Evolutionary conservation across 169 alveolate genomes (phyloP).

Genomic region (Cystoisospora suis): DNA sequence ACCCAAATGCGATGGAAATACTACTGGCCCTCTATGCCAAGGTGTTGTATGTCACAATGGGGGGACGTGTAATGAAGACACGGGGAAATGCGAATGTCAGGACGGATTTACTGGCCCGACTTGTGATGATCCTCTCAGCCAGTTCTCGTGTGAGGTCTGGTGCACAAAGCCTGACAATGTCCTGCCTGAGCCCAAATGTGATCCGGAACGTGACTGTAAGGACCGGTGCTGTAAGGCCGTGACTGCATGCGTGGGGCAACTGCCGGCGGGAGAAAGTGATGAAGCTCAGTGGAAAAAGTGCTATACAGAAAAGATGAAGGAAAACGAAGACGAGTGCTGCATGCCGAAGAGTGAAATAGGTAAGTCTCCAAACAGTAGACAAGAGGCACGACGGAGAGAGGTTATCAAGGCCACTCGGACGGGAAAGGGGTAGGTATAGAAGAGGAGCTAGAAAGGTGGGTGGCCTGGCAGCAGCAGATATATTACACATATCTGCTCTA

Average conservation of each 20-base stretch:
- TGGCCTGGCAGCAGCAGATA: no score
- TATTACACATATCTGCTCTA: no score
- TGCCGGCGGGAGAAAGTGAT: background rate
- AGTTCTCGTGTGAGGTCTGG: conserved; percentile 22
- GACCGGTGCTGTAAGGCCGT: conserved; percentile 40
- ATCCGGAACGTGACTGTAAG: conserved; percentile 47
- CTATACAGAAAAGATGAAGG: conserved; percentile 7
- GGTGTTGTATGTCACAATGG: conserved; percentile 41
- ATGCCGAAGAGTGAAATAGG: background rate
- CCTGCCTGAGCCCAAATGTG: background rate
- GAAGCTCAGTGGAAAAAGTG: conserved; percentile 25
- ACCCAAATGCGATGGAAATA: conserved; percentile 41
- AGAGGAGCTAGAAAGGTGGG: no score
- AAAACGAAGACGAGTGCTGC: conserved; percentile 42
- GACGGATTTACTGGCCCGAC: conserved; percentile 42
- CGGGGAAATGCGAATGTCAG: conserved; percentile 47
- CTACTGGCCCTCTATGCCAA: conserved; percentile 46
- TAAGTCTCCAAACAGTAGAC: no score
- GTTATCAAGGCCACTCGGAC: no score
- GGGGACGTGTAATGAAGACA: conserved; percentile 52
- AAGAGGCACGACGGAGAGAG: no score
- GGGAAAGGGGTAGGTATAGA: no score
- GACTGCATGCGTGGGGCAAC: background rate
- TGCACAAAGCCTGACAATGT: conserved; percentile 42
- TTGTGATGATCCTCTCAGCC: conserved; percentile 41